Evolutionary conservation across 1,139 yeast genomes (phyloP).

Genomic region (Blastobotrys elegans): DNA sequence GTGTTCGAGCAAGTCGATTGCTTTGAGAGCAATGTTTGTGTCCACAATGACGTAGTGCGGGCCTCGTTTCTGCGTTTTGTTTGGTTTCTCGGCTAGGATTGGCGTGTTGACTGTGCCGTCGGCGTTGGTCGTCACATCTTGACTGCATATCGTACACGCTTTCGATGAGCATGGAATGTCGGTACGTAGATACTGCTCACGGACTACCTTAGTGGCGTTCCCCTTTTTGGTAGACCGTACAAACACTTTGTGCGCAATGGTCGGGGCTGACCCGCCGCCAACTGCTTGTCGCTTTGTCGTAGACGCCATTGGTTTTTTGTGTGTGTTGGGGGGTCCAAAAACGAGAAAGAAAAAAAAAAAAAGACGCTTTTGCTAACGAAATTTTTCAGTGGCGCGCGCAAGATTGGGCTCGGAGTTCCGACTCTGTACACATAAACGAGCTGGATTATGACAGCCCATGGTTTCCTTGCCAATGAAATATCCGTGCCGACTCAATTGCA

Average conservation of each 20-base stretch:
- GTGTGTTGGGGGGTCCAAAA: no score
- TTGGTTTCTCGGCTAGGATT: constrained; percentile 44
- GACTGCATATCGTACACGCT: constrained; percentile 57
- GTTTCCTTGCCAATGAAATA: no score
- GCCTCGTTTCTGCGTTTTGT: constrained; percentile 51
- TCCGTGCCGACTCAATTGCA: no score
- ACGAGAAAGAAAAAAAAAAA: no score
- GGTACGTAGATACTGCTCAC: constrained; percentile 87
- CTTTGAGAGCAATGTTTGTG: constrained; percentile 82
- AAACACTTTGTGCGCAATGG: constrained; percentile 71
- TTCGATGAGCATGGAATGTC: constrained; percentile 89
- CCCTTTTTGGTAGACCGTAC: constrained; percentile 75
- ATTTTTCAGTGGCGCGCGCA: no score
- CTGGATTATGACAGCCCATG: no score
- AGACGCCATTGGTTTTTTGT: no score
- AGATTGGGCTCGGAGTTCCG: no score
- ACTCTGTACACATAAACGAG: no score
- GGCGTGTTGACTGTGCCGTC: constrained; percentile 41
- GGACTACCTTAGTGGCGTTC: constrained; percentile 81
- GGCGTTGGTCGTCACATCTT: constrained; percentile 38
- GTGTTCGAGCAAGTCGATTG: constrained; percentile 84
- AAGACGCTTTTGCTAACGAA: no score
- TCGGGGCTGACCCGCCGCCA: constrained; percentile 3
- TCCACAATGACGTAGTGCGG: constrained; percentile 80
- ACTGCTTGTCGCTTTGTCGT: constrained; percentile 1